Evolutionary conservation across 441 rosid species (phyloP), one percentile per base, ranked within the genome.

Genomic region (Dalechampia spathulata): DNA sequence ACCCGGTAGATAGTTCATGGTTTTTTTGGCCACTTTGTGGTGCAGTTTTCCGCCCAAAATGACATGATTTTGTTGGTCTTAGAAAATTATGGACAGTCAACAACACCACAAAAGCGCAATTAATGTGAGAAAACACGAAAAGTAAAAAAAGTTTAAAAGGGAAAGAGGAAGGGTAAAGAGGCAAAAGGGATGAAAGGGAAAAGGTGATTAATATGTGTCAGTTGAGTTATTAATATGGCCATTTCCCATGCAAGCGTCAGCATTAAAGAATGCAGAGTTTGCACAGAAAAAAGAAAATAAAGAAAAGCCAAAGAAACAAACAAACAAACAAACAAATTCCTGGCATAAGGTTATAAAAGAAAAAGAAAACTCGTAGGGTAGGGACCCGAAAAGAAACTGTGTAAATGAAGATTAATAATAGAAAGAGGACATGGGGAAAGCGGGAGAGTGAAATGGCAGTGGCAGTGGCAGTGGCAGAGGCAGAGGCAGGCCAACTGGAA

Each of bases 231-330:
- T 11, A 44, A 47, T 22, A 59, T 37, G 45, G 48, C 43, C 17
- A 55, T 43, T 58, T 47, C 48, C 42, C 67, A 60, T 58, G 64
- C 65, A 55, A 63, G 62, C 52, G 49, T 44, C 39, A 54, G 60
- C 52, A 55, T 23, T 42, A 4, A 37, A 44, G 39, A 26, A 44
- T 49, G 36, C 58, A 61, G 41, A 50, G 66, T 12, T 39, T 3
- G 2, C 39, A 42, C 55, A 53, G 62, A 14, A 26, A 28, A 27
- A 23, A 26, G n/a, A 20, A 40, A 49, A 6, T 19, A 14, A 7
- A 20, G 8, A 32, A 21, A 9, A 27, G 6, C n/a, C n/a, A n/a
- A n/a, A n/a, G n/a, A n/a, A 16, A n/a, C 7, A 15, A 47, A 21
- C 36, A 17, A 23, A 7, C 5, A 30, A 6, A 26, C 17, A 20